Evolutionary conservation across 2,329 filamentous ascomycete genomes (phyloP), one percentile per base, ranked within the genome.

Genomic region (Arthrinium puccinioides): DNA sequence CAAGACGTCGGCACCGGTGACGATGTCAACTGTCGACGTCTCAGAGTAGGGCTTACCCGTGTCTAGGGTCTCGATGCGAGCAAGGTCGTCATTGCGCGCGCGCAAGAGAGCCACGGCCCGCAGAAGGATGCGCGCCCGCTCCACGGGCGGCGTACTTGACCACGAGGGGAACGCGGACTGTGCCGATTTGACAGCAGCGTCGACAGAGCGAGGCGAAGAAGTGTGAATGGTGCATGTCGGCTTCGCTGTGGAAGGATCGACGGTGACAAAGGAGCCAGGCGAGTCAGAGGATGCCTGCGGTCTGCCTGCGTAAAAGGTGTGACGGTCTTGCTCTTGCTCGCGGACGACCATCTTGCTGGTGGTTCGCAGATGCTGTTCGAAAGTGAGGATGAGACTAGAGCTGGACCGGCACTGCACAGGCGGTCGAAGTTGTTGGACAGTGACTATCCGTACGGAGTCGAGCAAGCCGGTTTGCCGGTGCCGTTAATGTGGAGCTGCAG

Each of bases 21-120:
- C 74, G 16, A 94, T 71, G 55, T 95, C 88, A 20, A 94, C 86
- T 0, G 82, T 79, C 37, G 82, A 85, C 4, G 88, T 94, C 62
- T 94, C 87, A 4, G 82, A 83, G 61, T 75, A 90, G 7, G 87
- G 78, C 60, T 94, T 94, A 55, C 88, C 87, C 0, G 87, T 94
- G 59, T 94, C 87, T 52, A 82, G 70, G 2, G 87, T 94, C 64
- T 94, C 87, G 39, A 87, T 68, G 39, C 72, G 72, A 35, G 87
- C 87, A 28, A 94, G 80, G 39, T 80, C 78, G 53, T 94, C 84
- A 59, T 94, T 94, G 45, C 80, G 77, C 45, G 77, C 64, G 32
- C 87, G 82, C 10, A 94, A 70, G 11, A 94, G 62, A 32, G 75
- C 64, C 14, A 84, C 87, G 3, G 87, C 87, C 55, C 76, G 79